Conservation (phyloP, 345 rosid genomes). For the Populus nigra region DNA sequence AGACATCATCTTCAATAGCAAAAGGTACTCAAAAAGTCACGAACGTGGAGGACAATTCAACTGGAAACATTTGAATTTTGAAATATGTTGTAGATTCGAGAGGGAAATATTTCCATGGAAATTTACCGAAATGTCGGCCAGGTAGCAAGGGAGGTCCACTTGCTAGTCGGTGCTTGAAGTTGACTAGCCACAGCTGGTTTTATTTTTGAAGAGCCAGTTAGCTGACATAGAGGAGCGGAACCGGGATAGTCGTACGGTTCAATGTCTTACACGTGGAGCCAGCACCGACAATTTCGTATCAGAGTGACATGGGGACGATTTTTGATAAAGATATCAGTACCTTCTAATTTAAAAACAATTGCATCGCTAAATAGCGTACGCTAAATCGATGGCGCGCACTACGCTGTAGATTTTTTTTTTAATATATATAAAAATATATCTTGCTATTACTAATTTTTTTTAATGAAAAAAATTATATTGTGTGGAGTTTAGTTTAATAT, state of each 20-base stretch:
- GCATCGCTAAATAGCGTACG: too few species aligned
- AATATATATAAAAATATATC: too few species aligned
- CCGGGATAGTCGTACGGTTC: not conserved
- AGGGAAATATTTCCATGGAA: too few species aligned
- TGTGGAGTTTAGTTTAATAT: too few species aligned
- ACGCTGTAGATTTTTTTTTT: too few species aligned
- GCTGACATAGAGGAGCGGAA: conserved; percentile 1
- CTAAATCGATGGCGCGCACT: too few species aligned
- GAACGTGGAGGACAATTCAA: not conserved
- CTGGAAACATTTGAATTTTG: not conserved
- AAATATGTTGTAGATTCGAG: not conserved
- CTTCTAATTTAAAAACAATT: too few species aligned
- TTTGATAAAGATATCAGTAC: too few species aligned
- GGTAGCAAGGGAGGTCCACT: conserved; percentile 35
- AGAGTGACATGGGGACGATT: too few species aligned
- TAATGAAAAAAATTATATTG: too few species aligned
- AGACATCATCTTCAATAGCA: too few species aligned
- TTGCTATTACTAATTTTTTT: too few species aligned
- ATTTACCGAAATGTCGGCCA: conserved; percentile 33
- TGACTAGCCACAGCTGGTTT: conserved; percentile 3
- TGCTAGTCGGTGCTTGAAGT: conserved; percentile 16
- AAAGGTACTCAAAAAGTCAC: not conserved
- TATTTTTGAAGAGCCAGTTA: not conserved
- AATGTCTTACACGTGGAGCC: conserved; percentile 15
- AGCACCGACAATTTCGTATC: conserved; percentile 18